phyloP scores from a whole-genome alignment of 805 yeast genomes.

The Jamesozyma gamospora region DNA sequence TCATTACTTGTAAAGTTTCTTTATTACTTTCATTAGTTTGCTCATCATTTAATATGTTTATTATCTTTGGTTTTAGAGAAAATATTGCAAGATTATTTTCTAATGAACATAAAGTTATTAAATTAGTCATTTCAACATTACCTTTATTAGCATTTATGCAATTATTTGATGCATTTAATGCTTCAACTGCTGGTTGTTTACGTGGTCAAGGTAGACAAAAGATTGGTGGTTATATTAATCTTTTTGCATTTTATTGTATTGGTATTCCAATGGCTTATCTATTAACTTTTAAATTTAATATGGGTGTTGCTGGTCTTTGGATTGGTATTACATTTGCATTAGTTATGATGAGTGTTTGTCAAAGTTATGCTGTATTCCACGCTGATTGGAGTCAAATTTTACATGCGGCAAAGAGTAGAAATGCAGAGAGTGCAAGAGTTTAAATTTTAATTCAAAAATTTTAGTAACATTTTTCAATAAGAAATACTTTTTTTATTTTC shows the following conservation, averaged over 20 bases:
- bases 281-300: slow-evolving; percentile 41
- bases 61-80: slow-evolving; percentile 36
- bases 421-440: slow-evolving; percentile 15
- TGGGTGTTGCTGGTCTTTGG: slow-evolving; percentile 56
- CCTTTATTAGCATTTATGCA: slow-evolving; percentile 62
- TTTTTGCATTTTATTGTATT: slow-evolving; percentile 34
- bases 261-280: slow-evolving; percentile 54
- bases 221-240: slow-evolving; percentile 31
- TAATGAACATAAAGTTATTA: slow-evolving; percentile 46
- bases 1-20: slow-evolving; percentile 37
- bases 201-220: slow-evolving; percentile 61
- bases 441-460: no score
- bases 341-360: slow-evolving; percentile 27
- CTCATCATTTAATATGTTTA: slow-evolving; percentile 36
- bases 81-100: slow-evolving; percentile 48
- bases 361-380: slow-evolving; percentile 28
- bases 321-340: slow-evolving; percentile 35
- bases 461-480: no score
- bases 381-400: slow-evolving; percentile 26
- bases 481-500: no score
- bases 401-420: slow-evolving; percentile 22
- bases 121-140: slow-evolving; percentile 40
- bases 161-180: slow-evolving; percentile 57
- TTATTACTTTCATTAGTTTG: slow-evolving; percentile 33
- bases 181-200: slow-evolving; percentile 64